Percentiles rank a stretch among this genome's conserved stretches.
Evolutionary conservation across 371 early-diverging fungal species (phyloP).

Genomic region (Mortierella sp.): DNA sequence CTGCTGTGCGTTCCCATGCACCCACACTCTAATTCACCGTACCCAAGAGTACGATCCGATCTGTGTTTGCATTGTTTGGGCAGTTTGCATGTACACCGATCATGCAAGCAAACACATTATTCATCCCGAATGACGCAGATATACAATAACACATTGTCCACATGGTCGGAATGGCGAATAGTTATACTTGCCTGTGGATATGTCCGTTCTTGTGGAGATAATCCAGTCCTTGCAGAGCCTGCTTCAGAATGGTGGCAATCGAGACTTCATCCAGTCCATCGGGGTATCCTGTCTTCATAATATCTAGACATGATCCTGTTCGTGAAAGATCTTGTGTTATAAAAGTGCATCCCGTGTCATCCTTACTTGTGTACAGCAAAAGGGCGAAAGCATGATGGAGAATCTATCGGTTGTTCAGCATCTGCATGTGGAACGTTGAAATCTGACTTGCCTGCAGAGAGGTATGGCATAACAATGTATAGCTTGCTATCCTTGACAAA

Average conservation of each 20-base stretch:
- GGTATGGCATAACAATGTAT: slow-evolving; percentile 86
- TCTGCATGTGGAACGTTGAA: not conserved
- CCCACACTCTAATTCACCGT: too few relatives aligned
- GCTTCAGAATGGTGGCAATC: slow-evolving; percentile 89
- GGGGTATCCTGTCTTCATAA: slow-evolving; percentile 85
- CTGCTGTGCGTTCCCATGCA: too few relatives aligned
- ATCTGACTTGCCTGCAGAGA: slow-evolving; percentile 68
- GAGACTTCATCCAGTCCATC: slow-evolving; percentile 86
- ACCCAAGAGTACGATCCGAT: too few relatives aligned
- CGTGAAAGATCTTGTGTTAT: not conserved
- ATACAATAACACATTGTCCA: not conserved
- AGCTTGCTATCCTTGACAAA: slow-evolving; percentile 86
- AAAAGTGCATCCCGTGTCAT: not conserved
- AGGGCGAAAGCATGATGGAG: too few relatives aligned
- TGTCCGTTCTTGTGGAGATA: slow-evolving; percentile 90
- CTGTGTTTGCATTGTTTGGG: too few relatives aligned
- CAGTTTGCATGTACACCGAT: too few relatives aligned
- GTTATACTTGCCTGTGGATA: slow-evolving; percentile 72
- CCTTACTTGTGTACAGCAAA: not conserved
- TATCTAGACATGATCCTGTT: slow-evolving; percentile 85
- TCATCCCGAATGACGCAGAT: not conserved
- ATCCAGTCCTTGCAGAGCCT: slow-evolving; percentile 83
- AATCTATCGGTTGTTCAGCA: too few relatives aligned
- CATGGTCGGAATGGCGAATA: too few relatives aligned
- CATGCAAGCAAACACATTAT: too few relatives aligned